Base-by-base conservation (phyloP, 306 rosid genomes). In the Fragaria nilgerrensis region DNA sequence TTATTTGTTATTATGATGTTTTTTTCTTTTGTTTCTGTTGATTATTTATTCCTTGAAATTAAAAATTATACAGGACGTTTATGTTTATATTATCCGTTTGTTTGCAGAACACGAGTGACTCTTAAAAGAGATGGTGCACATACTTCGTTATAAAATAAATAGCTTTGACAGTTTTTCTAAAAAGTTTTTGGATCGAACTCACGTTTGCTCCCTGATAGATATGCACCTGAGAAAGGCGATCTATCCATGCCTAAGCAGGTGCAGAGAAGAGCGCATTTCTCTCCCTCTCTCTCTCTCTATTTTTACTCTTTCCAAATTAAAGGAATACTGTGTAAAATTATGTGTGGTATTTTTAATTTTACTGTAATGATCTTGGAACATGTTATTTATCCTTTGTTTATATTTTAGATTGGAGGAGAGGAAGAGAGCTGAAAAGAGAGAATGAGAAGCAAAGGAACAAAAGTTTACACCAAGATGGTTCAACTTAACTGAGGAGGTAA, bases 171-270 rank as follows among this genome's bases (percentile, higher is more conserved):
- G 93, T 25, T 94, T 92, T 75, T 94, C 97, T 20, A 86, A 75
- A 70, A 87, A 83, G 85, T 83, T 94, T 88, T 81, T 92, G 81
- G 90, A 77, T 92, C 95, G 39, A 96, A 94, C 80, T 94, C 98
- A 20, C 96, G 97, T 48, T 85, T 94, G 84, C 96, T 94, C 72
- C 94, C 98, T 10, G 97, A 94, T 86, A 85, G 98, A 89, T 89
- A 34, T 70, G 97, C 97, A 72, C 97, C 92, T 56, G 94, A 94
- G 87, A 83, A 84, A 76, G 94, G 96, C 10, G 97, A 92, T 84
- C 80, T 92, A 47, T 89, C 98, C 39, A 94, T 32, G 34, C 34
- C 34, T 32, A 92, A 86, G 82, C 97, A 10, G 97, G 97, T 68
- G 80, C 91, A 25, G 97, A 92, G 81, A 94, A 94, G 88, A 89